Evolutionary conservation across 257 asterid species (phyloP), one percentile per base, ranked within the genome.

Genomic region (Pogostemon cablin): DNA sequence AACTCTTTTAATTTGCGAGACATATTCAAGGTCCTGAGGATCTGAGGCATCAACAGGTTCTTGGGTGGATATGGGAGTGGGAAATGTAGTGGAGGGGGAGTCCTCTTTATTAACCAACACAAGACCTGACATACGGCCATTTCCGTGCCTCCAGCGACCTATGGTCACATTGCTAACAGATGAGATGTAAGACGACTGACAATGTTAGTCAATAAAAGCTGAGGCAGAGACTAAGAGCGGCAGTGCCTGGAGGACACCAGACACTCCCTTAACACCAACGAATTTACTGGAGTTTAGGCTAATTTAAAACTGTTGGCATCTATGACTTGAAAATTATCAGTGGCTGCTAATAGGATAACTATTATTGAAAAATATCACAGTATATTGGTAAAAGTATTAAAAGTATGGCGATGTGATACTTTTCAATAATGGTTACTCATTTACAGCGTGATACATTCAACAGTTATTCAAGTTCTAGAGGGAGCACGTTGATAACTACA

Each of bases 1-100:
- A 49, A 90, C 98, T 60, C 85, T 78, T 83, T 83, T 89, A 17
- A 93, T 85, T 80, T 87, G 91, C 39, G 92, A 73, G 67, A 89
- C 85, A 32, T 91, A 87, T 84, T 87, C 85, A 72, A 87, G 91
- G 76, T 78, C 90, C 85, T 85, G 81, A 5, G 92, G 69, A 60
- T 88, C 96, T 40, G 85, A 69, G 60, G 78, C 90, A 15, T 62
- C 77, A 39, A 72, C n/a, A 72, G 56, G 65, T 50, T 72, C 77
- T 52, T 72, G n/a, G 71, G 64, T 17, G 72, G 80, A 48, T 38
- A 50, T 34, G 11, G 75, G 73, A 58, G 74, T 40, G 41, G 73
- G 80, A 53, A 15, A 58, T 34, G 88, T 60, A 39, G 83, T 56
- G 37, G 82, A 61, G 44, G 81, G 55, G 54, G 85, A 72, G 46